A percentile compares a stretch with the other conserved stretches of the same genome.
Evolutionary conservation across 2,329 filamentous ascomycete genomes (phyloP).

Genomic region (Dichotomopilus funicola): DNA sequence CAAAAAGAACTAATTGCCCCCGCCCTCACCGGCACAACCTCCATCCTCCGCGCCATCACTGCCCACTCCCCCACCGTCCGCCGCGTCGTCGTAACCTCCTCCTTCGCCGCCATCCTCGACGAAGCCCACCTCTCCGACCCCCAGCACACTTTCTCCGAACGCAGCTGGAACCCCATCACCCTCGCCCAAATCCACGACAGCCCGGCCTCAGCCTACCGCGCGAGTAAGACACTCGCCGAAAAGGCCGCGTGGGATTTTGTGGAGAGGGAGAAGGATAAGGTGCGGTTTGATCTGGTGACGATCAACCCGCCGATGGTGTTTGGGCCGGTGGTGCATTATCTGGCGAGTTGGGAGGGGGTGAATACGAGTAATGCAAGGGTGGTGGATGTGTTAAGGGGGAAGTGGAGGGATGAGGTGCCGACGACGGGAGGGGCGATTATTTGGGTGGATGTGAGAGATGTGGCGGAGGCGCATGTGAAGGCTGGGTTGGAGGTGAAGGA

Average conservation of each 20-base stretch:
- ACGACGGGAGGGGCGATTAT: conserved; percentile 35
- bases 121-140: conserved; percentile 34
- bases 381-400: conserved; percentile 43
- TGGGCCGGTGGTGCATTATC: conserved; percentile 45
- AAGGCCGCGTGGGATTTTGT: conserved; percentile 49
- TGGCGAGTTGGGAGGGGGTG: conserved; percentile 39
- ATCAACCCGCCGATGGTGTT: conserved; percentile 51
- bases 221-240: conserved; percentile 50
- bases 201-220: conserved; percentile 43
- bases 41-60: conserved; percentile 65
- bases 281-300: conserved; percentile 45
- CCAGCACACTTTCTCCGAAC: conserved; percentile 38
- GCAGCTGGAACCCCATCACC: conserved; percentile 48
- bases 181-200: conserved; percentile 37
- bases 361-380: conserved; percentile 51
- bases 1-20: conserved; percentile 51
- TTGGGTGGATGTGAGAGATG: conserved; percentile 53
- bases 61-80: conserved; percentile 53
- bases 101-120: conserved; percentile 47
- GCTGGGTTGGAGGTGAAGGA: conserved; percentile 42
- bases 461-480: conserved; percentile 46
- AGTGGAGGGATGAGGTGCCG: conserved; percentile 41
- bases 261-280: conserved; percentile 29
- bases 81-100: conserved; percentile 59
- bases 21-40: conserved; percentile 55